Percentiles rank a stretch among this genome's conserved stretches.
phyloP scores from a whole-genome alignment of 176 grass and related monocot genomes.

The Oryza meridionalis region DNA sequence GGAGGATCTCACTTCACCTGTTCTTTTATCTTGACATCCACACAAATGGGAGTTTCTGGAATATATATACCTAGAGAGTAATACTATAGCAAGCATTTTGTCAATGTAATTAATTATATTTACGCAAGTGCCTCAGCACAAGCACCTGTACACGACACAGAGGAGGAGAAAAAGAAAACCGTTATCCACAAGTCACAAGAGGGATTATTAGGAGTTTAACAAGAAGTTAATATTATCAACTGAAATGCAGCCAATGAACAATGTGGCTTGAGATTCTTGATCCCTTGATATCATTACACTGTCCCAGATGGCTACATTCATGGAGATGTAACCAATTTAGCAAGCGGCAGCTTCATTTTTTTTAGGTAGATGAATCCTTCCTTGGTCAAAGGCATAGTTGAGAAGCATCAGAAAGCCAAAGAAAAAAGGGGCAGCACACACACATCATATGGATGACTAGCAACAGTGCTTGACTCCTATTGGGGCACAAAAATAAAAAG shows the following conservation, averaged over 20 bases:
- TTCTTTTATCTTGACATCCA: background rate
- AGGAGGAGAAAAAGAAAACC: background rate
- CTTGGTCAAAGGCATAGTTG: slow-evolving; percentile 34
- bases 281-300: slow-evolving; percentile 15
- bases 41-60: slow-evolving; percentile 12
- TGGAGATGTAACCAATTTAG: slow-evolving; percentile 2
- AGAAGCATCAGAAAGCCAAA: slow-evolving; percentile 42
- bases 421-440: background rate
- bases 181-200: background rate
- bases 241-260: slow-evolving; percentile 12
- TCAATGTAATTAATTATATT: background rate
- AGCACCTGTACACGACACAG: background rate
- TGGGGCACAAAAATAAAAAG: background rate
- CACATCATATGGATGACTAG: background rate
- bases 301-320: background rate
- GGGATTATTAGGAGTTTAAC: background rate
- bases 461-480: slow-evolving; percentile 17
- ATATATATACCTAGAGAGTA: background rate
- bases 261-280: background rate
- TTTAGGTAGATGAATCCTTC: background rate
- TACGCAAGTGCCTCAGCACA: background rate
- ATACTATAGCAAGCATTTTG: background rate
- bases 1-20: background rate
- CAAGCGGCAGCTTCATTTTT: background rate
- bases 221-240: background rate